Conservation (phyloP, 495 filamentous ascomycete species). For the Oleoguttula mirabilis region DNA sequence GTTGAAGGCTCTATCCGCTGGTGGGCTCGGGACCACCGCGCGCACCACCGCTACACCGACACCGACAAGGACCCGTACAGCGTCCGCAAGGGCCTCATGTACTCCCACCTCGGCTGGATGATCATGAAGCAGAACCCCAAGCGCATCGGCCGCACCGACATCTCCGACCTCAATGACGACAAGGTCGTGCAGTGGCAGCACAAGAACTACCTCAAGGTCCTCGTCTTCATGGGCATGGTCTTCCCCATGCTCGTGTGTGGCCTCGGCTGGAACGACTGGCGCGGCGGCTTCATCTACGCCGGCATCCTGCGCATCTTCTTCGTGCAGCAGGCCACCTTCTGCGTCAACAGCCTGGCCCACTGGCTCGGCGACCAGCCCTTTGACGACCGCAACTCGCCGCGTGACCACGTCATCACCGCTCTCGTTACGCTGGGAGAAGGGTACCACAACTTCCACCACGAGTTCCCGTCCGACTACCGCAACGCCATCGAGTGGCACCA, state of each 20-base stretch:
- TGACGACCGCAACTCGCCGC: constrained; percentile 95
- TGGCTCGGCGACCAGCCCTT: constrained; percentile 99
- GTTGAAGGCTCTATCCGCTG: constrained; percentile 94
- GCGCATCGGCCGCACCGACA: constrained; percentile 76
- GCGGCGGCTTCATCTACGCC: constrained; percentile 85
- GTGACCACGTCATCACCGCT: constrained; percentile 92
- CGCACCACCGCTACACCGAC: constrained; percentile 98
- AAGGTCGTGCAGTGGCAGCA: constrained; percentile 91
- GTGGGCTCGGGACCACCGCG: constrained; percentile 94
- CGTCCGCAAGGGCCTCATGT: constrained; percentile 92
- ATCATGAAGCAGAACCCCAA: constrained; percentile 41
- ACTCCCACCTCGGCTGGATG: constrained; percentile 84
- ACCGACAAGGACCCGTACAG: constrained; percentile 99
- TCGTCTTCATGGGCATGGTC: constrained; percentile 74
- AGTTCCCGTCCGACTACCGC: constrained; percentile 97
- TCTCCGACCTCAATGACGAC: constrained; percentile 91
- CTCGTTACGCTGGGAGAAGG: constrained; percentile 93
- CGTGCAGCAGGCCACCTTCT: constrained; percentile 99
- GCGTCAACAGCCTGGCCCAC: constrained; percentile 96
- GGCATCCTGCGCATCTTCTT: constrained; percentile 96
- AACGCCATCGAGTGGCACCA: constrained; percentile 97
- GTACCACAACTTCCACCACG: constrained; percentile 99
- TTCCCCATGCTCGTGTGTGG: constrained; percentile 77
- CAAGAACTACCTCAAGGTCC: constrained; percentile 80
- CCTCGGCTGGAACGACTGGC: constrained; percentile 79